These are phyloP conservation scores for Bertia moriformis DNA, from an alignment of 2,329 filamentous ascomycete genomes.

Conservation along the genomic window DNA sequence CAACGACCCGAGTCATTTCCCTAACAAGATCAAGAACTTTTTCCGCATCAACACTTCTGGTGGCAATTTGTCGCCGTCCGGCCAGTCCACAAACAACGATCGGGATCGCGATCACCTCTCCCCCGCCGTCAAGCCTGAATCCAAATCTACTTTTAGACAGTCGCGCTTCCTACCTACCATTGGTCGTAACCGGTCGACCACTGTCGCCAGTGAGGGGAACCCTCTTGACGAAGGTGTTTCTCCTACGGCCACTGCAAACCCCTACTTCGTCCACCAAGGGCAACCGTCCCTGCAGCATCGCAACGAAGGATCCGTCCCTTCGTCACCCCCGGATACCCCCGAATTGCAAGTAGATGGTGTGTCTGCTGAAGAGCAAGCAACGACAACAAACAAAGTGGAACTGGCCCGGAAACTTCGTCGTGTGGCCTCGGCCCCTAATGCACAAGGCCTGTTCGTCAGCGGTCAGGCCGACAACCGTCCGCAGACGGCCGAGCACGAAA, in stretches of 20 bases:
- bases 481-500: slow-evolving; percentile 72
- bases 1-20: slow-evolving; percentile 37
- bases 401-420: slow-evolving; percentile 80
- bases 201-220: slow-evolving; percentile 85
- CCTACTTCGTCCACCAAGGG: slow-evolving; percentile 93
- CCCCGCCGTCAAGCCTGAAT: slow-evolving; percentile 31
- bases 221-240: slow-evolving; percentile 76
- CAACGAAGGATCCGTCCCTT: slow-evolving; percentile 83
- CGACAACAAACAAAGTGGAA: slow-evolving; percentile 78
- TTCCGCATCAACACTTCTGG: slow-evolving; percentile 48
- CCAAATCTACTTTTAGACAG: slow-evolving; percentile 61
- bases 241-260: slow-evolving; percentile 86
- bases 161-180: slow-evolving; percentile 79
- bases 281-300: slow-evolving; percentile 85
- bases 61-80: slow-evolving; percentile 9
- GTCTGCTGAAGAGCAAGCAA: slow-evolving; percentile 49
- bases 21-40: slow-evolving; percentile 56
- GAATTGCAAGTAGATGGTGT: slow-evolving; percentile 59
- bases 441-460: slow-evolving; percentile 72
- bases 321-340: slow-evolving; percentile 82
- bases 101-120: not conserved
- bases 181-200: slow-evolving; percentile 75
- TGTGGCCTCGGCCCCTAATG: slow-evolving; percentile 92
- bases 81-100: not conserved
- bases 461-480: slow-evolving; percentile 53